These are phyloP conservation scores for Mollisiaceae sp. DNA, from an alignment of 2,329 filamentous ascomycete genomes.

Conservation along the genomic window DNA sequence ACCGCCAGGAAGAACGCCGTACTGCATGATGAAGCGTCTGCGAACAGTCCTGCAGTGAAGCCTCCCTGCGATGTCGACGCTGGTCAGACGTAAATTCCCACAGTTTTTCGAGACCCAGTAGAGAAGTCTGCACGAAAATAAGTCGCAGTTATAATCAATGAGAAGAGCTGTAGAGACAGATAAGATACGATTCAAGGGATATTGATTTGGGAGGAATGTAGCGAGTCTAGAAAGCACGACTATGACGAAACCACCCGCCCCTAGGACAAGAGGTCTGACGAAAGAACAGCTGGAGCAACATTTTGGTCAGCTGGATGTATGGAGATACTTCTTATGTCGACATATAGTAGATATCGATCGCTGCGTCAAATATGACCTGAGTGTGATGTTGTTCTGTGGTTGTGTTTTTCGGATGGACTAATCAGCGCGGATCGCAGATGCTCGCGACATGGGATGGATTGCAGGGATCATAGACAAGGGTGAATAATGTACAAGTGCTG, in stretches of 20 bases:
- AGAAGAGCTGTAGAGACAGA: conserved; percentile 1
- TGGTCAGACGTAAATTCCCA: not conserved
- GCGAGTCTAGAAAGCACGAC: not conserved
- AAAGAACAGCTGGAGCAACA: not conserved
- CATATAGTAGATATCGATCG: not conserved
- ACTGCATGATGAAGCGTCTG: conserved; percentile 18
- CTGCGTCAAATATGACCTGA: not conserved
- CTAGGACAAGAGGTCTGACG: not conserved
- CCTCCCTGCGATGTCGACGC: not conserved
- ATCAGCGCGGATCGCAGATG: not conserved
- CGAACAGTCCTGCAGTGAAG: not conserved
- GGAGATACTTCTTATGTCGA: not conserved
- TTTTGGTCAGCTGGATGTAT: not conserved
- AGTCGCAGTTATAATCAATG: not conserved
- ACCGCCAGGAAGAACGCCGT: conserved; percentile 17
- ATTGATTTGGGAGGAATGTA: conserved; percentile 1
- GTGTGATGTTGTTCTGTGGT: not conserved
- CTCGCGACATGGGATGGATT: not conserved
- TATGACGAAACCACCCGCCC: not conserved
- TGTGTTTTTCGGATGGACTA: not conserved
- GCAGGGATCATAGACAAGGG: conserved; percentile 1
- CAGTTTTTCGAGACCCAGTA: not conserved
- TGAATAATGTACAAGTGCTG: not conserved
- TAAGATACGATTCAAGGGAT: conserved; percentile 9
- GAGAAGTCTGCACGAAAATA: not conserved